These are phyloP conservation scores for Pseudopyricularia javanii DNA, from an alignment of 2,329 filamentous ascomycete genomes.

Conservation along the genomic window DNA sequence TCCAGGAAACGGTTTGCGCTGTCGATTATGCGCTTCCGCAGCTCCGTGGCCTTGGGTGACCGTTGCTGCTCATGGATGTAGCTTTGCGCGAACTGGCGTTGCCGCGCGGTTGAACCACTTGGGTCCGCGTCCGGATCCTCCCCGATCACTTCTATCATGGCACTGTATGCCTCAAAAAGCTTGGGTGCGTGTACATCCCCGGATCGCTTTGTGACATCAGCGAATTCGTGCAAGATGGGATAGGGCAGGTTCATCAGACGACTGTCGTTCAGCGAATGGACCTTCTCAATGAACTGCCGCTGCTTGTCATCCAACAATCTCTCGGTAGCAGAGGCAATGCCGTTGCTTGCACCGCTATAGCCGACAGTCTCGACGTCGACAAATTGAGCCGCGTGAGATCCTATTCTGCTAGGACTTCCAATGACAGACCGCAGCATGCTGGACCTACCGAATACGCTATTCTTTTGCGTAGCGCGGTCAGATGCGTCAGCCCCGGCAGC, in stretches of 20 bases:
- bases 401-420: conserved; percentile 60
- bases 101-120: conserved; percentile 52
- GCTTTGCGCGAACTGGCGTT: conserved; percentile 62
- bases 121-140: conserved; percentile 53
- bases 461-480: conserved; percentile 20
- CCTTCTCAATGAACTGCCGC: conserved; percentile 63
- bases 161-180: conserved; percentile 70
- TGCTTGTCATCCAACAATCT: conserved; percentile 76
- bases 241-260: conserved; percentile 55
- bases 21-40: conserved; percentile 68
- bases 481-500: conserved; percentile 11
- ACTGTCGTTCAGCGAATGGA: conserved; percentile 65
- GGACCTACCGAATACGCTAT: conserved; percentile 52
- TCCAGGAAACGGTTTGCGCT: conserved; percentile 75
- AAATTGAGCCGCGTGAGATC: conserved; percentile 52
- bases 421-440: conserved; percentile 76
- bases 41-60: conserved; percentile 44
- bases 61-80: conserved; percentile 67
- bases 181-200: conserved; percentile 61
- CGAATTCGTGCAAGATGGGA: conserved; percentile 65
- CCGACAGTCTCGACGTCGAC: conserved; percentile 53
- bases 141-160: conserved; percentile 65
- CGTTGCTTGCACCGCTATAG: conserved; percentile 31
- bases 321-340: conserved; percentile 50
- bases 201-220: conserved; percentile 57